Evolutionary conservation across 345 rosid genomes (phyloP).

Genomic region (Raphanus sativus): DNA sequence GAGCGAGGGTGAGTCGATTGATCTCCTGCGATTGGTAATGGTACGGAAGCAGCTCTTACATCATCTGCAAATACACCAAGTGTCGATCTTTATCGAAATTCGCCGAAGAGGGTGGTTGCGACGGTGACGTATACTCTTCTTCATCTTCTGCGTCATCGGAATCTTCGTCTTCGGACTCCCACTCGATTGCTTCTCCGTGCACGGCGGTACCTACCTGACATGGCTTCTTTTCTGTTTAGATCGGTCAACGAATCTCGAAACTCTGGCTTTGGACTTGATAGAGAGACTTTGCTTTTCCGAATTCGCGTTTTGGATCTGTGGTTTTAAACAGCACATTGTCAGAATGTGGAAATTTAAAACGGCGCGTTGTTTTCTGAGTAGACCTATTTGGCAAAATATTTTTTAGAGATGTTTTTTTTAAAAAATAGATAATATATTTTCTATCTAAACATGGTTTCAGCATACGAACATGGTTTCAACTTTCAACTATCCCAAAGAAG

Average conservation of each 20-base stretch:
- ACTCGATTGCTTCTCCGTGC: slow-evolving; percentile 16
- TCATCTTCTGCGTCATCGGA: slow-evolving; percentile 35
- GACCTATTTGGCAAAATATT: not conserved
- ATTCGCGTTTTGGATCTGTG: slow-evolving; percentile 9
- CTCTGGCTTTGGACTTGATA: slow-evolving; percentile 8
- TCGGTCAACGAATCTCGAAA: slow-evolving; percentile 30
- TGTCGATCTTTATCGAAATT: slow-evolving; percentile 62
- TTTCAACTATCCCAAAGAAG: no score
- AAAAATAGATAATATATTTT: no score
- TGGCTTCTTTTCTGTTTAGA: slow-evolving; percentile 7
- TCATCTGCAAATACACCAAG: slow-evolving; percentile 64
- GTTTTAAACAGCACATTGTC: slow-evolving; percentile 7
- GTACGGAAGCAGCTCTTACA: slow-evolving; percentile 70
- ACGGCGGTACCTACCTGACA: slow-evolving; percentile 33
- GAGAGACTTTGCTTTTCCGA: slow-evolving; percentile 1
- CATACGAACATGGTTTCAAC: no score
- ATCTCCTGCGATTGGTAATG: slow-evolving; percentile 81
- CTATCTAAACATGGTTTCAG: not conserved
- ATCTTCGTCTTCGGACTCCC: slow-evolving; percentile 21
- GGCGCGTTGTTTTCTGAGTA: slow-evolving; percentile 7
- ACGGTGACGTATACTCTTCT: slow-evolving; percentile 35
- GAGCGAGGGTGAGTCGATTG: slow-evolving; percentile 83
- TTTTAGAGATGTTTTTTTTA: no score
- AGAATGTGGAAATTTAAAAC: not conserved
- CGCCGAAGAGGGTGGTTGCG: no score